A percentile compares a stretch with the other conserved stretches of the same genome.
phyloP scores from a whole-genome alignment of 2,329 filamentous ascomycete genomes.

The Talaromyces marneffei region DNA sequence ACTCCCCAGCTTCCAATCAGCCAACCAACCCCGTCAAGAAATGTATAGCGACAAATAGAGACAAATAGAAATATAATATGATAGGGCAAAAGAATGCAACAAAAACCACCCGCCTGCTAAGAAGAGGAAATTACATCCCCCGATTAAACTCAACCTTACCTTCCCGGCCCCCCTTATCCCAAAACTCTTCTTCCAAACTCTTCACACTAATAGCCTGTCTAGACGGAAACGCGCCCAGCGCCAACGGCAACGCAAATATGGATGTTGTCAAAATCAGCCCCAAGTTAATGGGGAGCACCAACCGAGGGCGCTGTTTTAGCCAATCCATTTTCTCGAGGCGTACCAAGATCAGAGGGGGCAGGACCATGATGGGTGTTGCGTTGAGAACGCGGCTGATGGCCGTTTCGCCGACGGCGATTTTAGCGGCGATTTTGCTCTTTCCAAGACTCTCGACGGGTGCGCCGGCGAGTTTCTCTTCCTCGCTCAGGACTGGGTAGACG shows the following conservation, averaged over 20 bases:
- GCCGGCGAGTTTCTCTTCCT: slow-evolving; percentile 62
- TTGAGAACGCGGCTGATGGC: slow-evolving; percentile 88
- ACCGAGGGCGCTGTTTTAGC: slow-evolving; percentile 68
- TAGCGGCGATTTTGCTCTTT: slow-evolving; percentile 81
- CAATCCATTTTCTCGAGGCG: slow-evolving; percentile 76
- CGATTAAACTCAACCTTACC: slow-evolving; percentile 95
- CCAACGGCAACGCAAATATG: slow-evolving; percentile 80
- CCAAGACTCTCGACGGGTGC: slow-evolving; percentile 67
- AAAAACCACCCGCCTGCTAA: background rate
- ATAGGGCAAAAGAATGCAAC: background rate
- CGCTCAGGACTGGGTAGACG: slow-evolving; percentile 74
- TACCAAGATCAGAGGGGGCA: slow-evolving; percentile 82
- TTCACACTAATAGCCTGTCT: slow-evolving; percentile 72
- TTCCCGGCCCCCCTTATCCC: slow-evolving; percentile 67
- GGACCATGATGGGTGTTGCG: slow-evolving; percentile 92
- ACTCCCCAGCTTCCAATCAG: background rate
- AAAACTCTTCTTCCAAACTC: slow-evolving; percentile 79
- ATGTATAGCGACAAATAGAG: background rate
- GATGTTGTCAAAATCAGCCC: slow-evolving; percentile 81
- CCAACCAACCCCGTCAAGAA: background rate
- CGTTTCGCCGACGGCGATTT: slow-evolving; percentile 85
- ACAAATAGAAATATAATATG: background rate
- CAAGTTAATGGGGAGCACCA: slow-evolving; percentile 78
- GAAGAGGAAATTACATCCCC: slow-evolving; percentile 58
- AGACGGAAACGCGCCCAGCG: slow-evolving; percentile 87